These are phyloP conservation scores for Ceratobasidium sp. DNA, from an alignment of 1,284 basidiomycete species.

Conservation along the genomic window DNA sequence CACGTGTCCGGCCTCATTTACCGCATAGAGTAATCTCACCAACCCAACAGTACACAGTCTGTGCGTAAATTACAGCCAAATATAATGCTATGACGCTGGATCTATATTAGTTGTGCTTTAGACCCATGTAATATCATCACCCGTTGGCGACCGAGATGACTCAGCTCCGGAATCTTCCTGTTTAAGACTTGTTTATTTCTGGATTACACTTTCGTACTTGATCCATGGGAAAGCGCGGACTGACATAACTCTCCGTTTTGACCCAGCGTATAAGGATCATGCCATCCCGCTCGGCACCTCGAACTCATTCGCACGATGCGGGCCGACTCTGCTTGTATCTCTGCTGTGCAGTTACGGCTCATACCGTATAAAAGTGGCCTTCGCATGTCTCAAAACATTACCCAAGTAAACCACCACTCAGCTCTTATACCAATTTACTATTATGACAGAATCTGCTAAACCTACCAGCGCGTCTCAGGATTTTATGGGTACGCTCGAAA, in stretches of 20 bases:
- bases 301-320: neutral
- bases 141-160: slow-evolving; percentile 2
- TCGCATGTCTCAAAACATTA: neutral
- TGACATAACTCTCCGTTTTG: neutral
- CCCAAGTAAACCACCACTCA: slow-evolving; percentile 3
- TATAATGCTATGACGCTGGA: no score
- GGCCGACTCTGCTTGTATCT: neutral
- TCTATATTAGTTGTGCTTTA: no score
- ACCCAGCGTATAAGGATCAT: neutral
- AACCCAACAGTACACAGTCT: no score
- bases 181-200: neutral
- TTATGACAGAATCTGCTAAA: neutral
- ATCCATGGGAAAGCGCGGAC: neutral
- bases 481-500: neutral
- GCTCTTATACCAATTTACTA: neutral
- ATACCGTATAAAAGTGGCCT: neutral
- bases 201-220: neutral
- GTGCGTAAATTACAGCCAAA: no score
- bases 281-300: neutral
- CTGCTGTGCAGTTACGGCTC: neutral
- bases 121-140: no score
- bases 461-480: neutral
- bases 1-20: neutral
- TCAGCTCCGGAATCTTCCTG: slow-evolving; percentile 8
- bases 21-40: neutral